phyloP scores from a whole-genome alignment of 78 protist genomes.

The Speleostelium caveatum region DNA sequence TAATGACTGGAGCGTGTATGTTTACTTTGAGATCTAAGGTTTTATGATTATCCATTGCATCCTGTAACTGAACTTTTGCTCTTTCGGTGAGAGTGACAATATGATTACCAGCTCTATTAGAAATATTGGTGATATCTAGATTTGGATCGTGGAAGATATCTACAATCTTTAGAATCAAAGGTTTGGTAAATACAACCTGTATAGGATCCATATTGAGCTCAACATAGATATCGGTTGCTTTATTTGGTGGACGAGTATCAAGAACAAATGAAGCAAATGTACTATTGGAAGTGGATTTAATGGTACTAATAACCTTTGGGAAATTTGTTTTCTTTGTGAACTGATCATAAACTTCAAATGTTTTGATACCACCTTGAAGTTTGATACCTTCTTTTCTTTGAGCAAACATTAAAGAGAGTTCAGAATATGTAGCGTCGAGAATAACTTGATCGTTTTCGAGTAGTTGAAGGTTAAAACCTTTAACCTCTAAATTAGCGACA shows the following conservation, averaged over 20 bases:
- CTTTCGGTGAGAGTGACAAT: slow-evolving; percentile 31
- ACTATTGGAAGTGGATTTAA: neutral
- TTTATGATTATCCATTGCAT: slow-evolving; percentile 69
- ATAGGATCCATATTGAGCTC: slow-evolving; percentile 74
- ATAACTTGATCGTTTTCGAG: slow-evolving; percentile 37
- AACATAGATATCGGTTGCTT: slow-evolving; percentile 11
- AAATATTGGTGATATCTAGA: slow-evolving; percentile 65
- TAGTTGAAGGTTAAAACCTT: slow-evolving; percentile 46
- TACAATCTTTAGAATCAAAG: slow-evolving; percentile 45
- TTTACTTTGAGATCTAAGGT: slow-evolving; percentile 44
- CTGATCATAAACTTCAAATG: slow-evolving; percentile 71
- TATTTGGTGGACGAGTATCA: slow-evolving; percentile 61
- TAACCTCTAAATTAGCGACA: slow-evolving; percentile 42
- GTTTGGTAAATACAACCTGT: slow-evolving; percentile 42
- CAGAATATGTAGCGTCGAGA: slow-evolving; percentile 39
- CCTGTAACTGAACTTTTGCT: slow-evolving; percentile 60
- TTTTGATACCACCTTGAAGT: slow-evolving; percentile 21
- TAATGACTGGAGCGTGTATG: slow-evolving; percentile 72
- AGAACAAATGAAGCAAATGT: slow-evolving; percentile 32
- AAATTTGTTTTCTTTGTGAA: slow-evolving; percentile 39
- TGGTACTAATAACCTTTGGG: slow-evolving; percentile 35
- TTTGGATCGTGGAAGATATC: slow-evolving; percentile 48
- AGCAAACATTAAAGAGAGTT: slow-evolving; percentile 30
- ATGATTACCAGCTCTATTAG: slow-evolving; percentile 58
- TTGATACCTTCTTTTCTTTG: slow-evolving; percentile 65